These are phyloP conservation scores for Xylariaceae sp. DNA, from an alignment of 2,329 filamentous ascomycete species.

Conservation along the genomic window DNA sequence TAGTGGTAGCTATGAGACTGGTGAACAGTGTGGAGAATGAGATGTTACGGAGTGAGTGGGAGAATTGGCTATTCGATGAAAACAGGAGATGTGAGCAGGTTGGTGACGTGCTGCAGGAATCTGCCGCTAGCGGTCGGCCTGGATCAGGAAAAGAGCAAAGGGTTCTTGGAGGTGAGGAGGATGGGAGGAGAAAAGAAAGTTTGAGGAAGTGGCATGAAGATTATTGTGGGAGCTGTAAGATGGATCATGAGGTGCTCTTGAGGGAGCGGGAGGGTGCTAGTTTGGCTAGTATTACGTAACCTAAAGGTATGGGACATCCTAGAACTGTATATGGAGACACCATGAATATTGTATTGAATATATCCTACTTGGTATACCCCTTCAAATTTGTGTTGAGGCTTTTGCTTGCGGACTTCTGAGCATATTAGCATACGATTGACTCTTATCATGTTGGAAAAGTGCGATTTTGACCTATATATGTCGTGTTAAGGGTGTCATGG, in stretches of 20 bases:
- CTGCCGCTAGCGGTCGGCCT: constrained; percentile 8
- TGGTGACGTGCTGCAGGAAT: constrained; percentile 38
- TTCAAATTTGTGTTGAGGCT: too few species aligned
- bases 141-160: constrained; percentile 31
- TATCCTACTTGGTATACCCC: too few species aligned
- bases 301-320: too few species aligned
- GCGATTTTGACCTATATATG: too few species aligned
- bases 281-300: too few species aligned
- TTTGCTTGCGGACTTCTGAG: too few species aligned
- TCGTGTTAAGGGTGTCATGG: too few species aligned
- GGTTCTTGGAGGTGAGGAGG: constrained; percentile 9
- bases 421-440: too few species aligned
- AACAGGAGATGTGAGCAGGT: constrained; percentile 67
- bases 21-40: constrained; percentile 87
- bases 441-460: too few species aligned
- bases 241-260: constrained; percentile 37
- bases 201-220: constrained; percentile 48
- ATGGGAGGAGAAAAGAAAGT: constrained; percentile 16
- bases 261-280: constrained; percentile 18
- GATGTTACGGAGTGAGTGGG: constrained; percentile 83
- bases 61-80: constrained; percentile 85
- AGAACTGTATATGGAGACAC: too few species aligned
- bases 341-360: too few species aligned
- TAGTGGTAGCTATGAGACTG: constrained; percentile 84
- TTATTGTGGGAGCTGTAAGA: constrained; percentile 54